Base-by-base conservation (phyloP, 2,329 filamentous ascomycete genomes). In the Penicillium olsonii region DNA sequence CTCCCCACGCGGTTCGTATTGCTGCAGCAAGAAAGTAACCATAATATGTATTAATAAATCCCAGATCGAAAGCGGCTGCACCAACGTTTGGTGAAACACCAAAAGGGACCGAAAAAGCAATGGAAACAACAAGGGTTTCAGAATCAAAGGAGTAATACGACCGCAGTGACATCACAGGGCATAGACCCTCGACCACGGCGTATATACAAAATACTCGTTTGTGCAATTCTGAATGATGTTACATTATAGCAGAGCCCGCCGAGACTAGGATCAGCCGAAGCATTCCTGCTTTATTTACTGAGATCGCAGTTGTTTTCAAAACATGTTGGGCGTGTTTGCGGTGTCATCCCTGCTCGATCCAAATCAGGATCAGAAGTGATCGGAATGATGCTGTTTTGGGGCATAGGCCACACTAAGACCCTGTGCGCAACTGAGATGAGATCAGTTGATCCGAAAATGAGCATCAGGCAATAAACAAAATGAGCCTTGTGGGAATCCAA, bases 1-100 rank as follows among this genome's bases (percentile, higher is more conserved):
- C 38, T 42, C 31, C 38, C 45, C 38, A 47, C 38, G 17, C 31
- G 33, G 17, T 37, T 37, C 38, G 38, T 42, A 42, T 37, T 29
- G 22, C 5, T 45, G 24, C n/a, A 17, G 33, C 17, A 34, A 34
- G n/a, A 20, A 37, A 35, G 37, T 42, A 42, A 47, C 17, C 17
- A 37, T 45, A 22, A 11, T 18, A 22, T 31, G n/a, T 14, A 26
- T 22, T 6, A 15, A 43, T 26, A 43, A 43, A 8, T 26, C n/a
- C 19, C 17, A 19, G 22, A 5, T 34, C 2, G 10, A n/a, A 24
- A 34, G 18, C 33, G 18, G 22, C 27, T 46, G 22, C 17, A 29
- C 17, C 14, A 9, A 42, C 45, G 45, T 47, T 47, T 41, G 3
- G 20, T 37, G 45, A 8, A 47, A 47, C 29, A 37, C n/a, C 10